Evolutionary conservation across 192 early-diverging fungal species (phyloP), one percentile per base, ranked within the genome.

Genomic region (Coemansia sp.): DNA sequence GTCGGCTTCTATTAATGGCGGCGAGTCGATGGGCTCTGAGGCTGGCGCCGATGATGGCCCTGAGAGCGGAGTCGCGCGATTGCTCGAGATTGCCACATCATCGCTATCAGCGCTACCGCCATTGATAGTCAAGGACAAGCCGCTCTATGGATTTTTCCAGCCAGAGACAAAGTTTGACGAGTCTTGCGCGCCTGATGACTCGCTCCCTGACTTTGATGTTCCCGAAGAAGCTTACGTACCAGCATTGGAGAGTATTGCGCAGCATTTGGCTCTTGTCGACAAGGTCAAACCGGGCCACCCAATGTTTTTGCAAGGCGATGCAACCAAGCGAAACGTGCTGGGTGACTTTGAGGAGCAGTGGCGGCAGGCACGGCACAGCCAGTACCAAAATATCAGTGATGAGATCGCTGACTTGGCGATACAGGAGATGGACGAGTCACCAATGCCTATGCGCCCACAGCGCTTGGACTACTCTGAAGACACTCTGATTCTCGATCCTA

Each of bases 261-360:
- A 59, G 47, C 64, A 63, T 17, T 63, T 82, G 2, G 70, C 75
- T 13, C 43, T 60, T 35, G 52, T 47, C 2, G 75, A 71, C 30
- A 73, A 67, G 37, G 43, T 74, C 3, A 47, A 68, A 16, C 68
- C 75, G 14, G 80, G 75, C 4, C 42, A 67, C 16, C 80, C 80
- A 3, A 74, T 82, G 75, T 82, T 77, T 66, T 47, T 82, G 65
- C 26, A 62, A 23, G 66, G 69, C 8, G 63, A 66, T n/a, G 40
- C 68, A 2, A 42, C 62, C 14, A 68, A 69, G 59, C 75, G 72
- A 11, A 73, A 82, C 37, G 63, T 75, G 30, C 53, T 82, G 16
- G 80, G 80, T 21, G 80, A 77, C 26, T 66, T 69, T 6, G 80
- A 82, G 61, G 66, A 71, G 37, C 52, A 70, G 52, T 82, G 80